A percentile compares a stretch with the other conserved stretches of the same genome.
Conservation (phyloP, 768 basidiomycete genomes). For the Mycena amicta region DNA sequence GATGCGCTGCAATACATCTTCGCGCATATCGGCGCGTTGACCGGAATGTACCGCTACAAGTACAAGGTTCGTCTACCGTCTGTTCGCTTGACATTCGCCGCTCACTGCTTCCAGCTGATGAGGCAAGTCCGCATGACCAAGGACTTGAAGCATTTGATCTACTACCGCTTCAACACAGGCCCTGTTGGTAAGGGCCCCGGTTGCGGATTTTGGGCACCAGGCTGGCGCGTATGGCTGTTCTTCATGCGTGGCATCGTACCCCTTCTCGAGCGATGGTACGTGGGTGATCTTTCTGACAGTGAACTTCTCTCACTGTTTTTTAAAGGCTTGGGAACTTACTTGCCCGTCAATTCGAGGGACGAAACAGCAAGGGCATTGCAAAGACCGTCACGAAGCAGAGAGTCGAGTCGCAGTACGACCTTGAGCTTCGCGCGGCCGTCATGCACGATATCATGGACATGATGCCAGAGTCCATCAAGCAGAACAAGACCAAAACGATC, state of each 20-base stretch:
- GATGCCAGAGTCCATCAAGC: slow-evolving; percentile 99
- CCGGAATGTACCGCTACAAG: slow-evolving; percentile 99
- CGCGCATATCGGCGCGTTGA: slow-evolving; percentile 94
- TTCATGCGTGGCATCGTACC: slow-evolving; percentile 99
- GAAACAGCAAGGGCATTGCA: slow-evolving; percentile 94
- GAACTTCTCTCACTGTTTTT: too few relatives aligned
- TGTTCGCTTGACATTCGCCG: background rate
- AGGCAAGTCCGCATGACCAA: slow-evolving; percentile 99
- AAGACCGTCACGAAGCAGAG: slow-evolving; percentile 99
- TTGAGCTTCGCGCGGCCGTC: slow-evolving; percentile 95
- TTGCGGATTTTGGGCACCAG: slow-evolving; percentile 99
- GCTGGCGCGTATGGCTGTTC: slow-evolving; percentile 99
- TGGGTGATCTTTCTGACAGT: too few relatives aligned
- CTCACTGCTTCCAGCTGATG: slow-evolving; percentile 69
- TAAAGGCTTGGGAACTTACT: slow-evolving; percentile 95
- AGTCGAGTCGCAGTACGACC: slow-evolving; percentile 97
- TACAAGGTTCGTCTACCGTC: slow-evolving; percentile 71
- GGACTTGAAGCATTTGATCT: slow-evolving; percentile 97
- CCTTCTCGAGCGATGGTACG: slow-evolving; percentile 89
- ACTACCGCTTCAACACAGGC: slow-evolving; percentile 99
- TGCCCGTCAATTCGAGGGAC: slow-evolving; percentile 97
- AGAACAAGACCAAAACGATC: slow-evolving; percentile 99
- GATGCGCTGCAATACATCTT: slow-evolving; percentile 99
- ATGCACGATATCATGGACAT: slow-evolving; percentile 99
- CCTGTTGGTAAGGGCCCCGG: slow-evolving; percentile 99